Percentiles rank a stretch among this genome's conserved stretches.
phyloP scores from a whole-genome alignment of 2,329 filamentous ascomycete species.

The Graphilbum sp. region DNA sequence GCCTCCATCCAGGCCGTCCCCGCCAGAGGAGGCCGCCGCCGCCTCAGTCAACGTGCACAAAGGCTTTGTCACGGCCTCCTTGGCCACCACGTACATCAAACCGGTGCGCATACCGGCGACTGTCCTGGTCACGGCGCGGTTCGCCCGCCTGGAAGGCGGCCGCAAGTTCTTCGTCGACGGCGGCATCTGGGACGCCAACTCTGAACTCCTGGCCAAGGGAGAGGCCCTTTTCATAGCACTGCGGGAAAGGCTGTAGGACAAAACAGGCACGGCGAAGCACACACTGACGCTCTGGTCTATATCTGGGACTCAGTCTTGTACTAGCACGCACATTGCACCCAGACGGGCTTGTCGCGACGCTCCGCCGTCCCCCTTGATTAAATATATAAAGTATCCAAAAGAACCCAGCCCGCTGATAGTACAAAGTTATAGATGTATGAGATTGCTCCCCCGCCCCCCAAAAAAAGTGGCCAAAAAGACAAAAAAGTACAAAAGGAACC shows the following conservation, averaged over 20 bases:
- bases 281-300: too few species aligned
- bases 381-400: too few species aligned
- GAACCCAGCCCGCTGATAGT: too few species aligned
- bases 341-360: too few species aligned
- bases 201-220: constrained; percentile 29
- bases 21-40: constrained; percentile 5
- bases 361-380: too few species aligned
- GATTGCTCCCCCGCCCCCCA: too few species aligned
- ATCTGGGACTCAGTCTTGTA: too few species aligned
- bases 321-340: too few species aligned
- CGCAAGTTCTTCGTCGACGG: constrained; percentile 35
- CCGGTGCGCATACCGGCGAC: constrained; percentile 33
- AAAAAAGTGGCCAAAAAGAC: neutral
- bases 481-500: neutral
- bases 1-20: too few species aligned
- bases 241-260: constrained; percentile 9
- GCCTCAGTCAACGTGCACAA: constrained; percentile 8
- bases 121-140: constrained; percentile 27
- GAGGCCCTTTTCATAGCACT: constrained; percentile 31
- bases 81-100: constrained; percentile 36
- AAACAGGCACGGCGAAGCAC: too few species aligned
- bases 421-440: too few species aligned
- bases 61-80: constrained; percentile 30
- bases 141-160: constrained; percentile 27
- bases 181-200: constrained; percentile 30